These are phyloP conservation scores for Angophora floribunda DNA, from an alignment of 345 rosid species.

Conservation along the genomic window DNA sequence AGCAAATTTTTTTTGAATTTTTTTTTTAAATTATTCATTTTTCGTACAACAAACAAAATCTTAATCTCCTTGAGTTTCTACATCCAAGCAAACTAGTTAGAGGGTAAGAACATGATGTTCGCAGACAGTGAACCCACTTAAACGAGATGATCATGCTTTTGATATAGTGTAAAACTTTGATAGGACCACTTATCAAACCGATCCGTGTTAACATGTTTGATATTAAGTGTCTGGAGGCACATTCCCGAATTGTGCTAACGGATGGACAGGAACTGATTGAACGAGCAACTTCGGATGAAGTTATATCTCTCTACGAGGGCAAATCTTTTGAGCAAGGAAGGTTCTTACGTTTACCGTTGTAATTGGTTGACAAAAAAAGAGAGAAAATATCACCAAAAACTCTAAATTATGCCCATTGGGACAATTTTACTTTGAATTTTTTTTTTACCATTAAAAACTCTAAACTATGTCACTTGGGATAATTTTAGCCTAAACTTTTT, in stretches of 20 bases:
- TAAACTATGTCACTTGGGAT: no score
- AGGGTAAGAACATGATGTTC: not conserved
- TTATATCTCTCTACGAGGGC: not conserved
- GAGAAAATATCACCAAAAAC: no score
- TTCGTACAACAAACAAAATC: accelerated
- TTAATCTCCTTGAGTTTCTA: not conserved
- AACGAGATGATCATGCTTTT: not conserved
- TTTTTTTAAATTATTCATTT: not conserved
- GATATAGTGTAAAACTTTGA: not conserved
- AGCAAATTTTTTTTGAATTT: not conserved
- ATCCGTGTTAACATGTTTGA: not conserved
- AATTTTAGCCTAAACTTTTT: no score
- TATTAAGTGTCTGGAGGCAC: not conserved
- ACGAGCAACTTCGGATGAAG: not conserved
- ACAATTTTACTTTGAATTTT: no score
- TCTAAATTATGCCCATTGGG: no score
- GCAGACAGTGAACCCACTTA: not conserved
- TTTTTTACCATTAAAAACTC: no score
- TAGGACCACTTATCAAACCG: not conserved
- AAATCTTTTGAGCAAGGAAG: not conserved
- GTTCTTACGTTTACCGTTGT: not conserved
- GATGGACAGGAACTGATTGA: not conserved
- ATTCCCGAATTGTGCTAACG: not conserved
- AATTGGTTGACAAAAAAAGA: not conserved
- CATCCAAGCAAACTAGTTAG: not conserved